Base-by-base conservation (phyloP, 306 rosid species). In the Ochetophila trinervis region DNA sequence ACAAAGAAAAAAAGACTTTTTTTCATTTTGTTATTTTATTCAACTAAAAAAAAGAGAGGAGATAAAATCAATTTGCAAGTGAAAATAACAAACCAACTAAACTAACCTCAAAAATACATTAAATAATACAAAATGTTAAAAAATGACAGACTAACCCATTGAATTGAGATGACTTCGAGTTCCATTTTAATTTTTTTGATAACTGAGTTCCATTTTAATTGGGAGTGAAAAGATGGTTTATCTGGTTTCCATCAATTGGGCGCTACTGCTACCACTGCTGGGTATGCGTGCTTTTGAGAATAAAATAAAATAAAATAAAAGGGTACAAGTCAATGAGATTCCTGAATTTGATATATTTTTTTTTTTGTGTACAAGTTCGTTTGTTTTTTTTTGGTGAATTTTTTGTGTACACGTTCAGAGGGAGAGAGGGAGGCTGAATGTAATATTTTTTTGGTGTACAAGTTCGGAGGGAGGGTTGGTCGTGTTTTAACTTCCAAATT, bases 281-380 rank as follows among this genome's bases (percentile, higher is more conserved):
- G 4, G 20, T 14, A 61, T 20, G 66, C 53, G 21, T 27, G 53
- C 52, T 42, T 40, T 42, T 61, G 20, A 20, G 40, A 61, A 30
- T 8, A 48, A 30, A 40, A 52, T 15, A 24, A 47, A 63, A 49
- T 7, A 13, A 14, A 20, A 55, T 8, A 5, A 20, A 13, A 34
- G 32, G 62, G 60, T 20, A 66, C 53, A 66, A 42, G 61, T 53
- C 49, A 36, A 14, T 35, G 53, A 53, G 70, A 66, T 66, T 66
- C 70, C 23, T 35, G 70, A 21, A 21, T 37, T 61, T 18, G 19
- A 66, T 13, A 56, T 40, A 5, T 36, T 5, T 36, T 36, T 36
- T 8, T 40, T 4, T 6, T 9, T 10, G 10, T 27, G 32, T 4
- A 27, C 32, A 27, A 27, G 14, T 53, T 17, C 70, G 32, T 53